A percentile compares a stretch with the other conserved stretches of the same genome.
These are phyloP conservation scores for Blastobotrys aristatus DNA, from an alignment of 1,139 yeast genomes.

Conservation along the genomic window DNA sequence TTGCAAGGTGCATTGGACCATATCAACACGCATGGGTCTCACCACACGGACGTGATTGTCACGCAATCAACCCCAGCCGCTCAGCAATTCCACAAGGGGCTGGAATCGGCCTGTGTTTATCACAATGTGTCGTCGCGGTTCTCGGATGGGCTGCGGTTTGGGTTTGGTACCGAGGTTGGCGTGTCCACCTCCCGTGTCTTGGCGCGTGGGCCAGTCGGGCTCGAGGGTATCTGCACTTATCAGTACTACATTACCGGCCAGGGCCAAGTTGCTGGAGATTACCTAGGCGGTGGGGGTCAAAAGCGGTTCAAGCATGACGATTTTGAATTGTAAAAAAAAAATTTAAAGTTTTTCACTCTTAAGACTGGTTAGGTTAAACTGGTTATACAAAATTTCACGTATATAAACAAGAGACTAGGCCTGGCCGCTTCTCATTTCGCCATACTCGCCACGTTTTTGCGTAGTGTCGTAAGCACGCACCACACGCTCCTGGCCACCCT, in stretches of 20 bases:
- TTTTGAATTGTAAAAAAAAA: conserved; percentile 8
- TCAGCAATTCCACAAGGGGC: conserved; percentile 69
- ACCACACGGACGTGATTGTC: conserved; percentile 90
- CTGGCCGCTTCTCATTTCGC: conserved; percentile 41
- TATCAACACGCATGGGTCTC: conserved; percentile 87
- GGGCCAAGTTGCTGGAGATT: conserved; percentile 90
- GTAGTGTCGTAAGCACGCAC: conserved; percentile 95
- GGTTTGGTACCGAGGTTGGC: conserved; percentile 98
- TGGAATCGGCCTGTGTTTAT: conserved; percentile 96
- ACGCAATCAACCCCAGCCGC: conserved; percentile 71
- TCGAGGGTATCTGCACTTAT: conserved; percentile 93
- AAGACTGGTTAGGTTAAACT: too few species aligned
- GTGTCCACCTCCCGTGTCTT: conserved; percentile 95
- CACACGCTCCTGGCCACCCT: conserved; percentile 87
- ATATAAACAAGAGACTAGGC: too few species aligned
- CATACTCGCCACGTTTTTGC: conserved; percentile 48
- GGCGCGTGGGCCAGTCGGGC: conserved; percentile 97
- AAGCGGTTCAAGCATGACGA: conserved; percentile 63
- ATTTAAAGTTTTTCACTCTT: not conserved
- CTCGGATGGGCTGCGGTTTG: conserved; percentile 98
- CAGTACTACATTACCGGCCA: conserved; percentile 88
- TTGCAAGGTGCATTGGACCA: conserved; percentile 71
- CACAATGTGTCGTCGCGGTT: conserved; percentile 97
- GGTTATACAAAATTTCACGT: too few species aligned
- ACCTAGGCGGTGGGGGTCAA: conserved; percentile 87